phyloP scores from a whole-genome alignment of 2,329 filamentous ascomycete species.

The Pyrenochaeta sp. region DNA sequence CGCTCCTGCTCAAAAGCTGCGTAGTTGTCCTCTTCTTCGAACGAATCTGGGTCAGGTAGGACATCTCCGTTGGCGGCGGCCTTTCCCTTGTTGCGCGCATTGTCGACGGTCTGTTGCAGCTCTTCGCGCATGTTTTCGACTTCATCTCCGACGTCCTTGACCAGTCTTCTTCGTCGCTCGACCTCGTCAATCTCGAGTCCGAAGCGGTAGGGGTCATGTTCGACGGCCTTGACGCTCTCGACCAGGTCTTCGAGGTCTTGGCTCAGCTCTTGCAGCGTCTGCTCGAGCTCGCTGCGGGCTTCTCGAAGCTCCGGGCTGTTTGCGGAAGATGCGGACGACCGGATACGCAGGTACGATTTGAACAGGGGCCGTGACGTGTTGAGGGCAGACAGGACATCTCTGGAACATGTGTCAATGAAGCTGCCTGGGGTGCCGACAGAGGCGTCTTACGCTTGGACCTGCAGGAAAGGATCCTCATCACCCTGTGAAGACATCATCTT shows the following conservation, averaged over 20 bases:
- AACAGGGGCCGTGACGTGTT: slow-evolving; percentile 84
- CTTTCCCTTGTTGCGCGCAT: slow-evolving; percentile 49
- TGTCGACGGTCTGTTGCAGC: slow-evolving; percentile 68
- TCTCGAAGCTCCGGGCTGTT: slow-evolving; percentile 70
- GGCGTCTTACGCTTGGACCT: slow-evolving; percentile 56
- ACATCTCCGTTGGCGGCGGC: slow-evolving; percentile 53
- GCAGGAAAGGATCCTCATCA: slow-evolving; percentile 59
- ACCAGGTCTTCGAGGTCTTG: slow-evolving; percentile 90
- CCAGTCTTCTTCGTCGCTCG: slow-evolving; percentile 77
- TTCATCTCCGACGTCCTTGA: slow-evolving; percentile 88
- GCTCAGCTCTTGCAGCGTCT: slow-evolving; percentile 75
- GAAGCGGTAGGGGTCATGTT: slow-evolving; percentile 85
- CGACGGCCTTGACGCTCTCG: slow-evolving; percentile 85
- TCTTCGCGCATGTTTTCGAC: slow-evolving; percentile 89
- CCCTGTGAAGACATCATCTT: slow-evolving; percentile 50
- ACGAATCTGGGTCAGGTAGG: slow-evolving; percentile 68
- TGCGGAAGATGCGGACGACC: slow-evolving; percentile 77
- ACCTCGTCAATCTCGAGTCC: slow-evolving; percentile 87
- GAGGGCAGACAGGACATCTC: slow-evolving; percentile 88
- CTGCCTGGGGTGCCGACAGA: slow-evolving; percentile 8
- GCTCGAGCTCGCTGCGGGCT: slow-evolving; percentile 77
- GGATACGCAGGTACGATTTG: slow-evolving; percentile 94
- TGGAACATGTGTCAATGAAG: slow-evolving; percentile 53
- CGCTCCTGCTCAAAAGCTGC: slow-evolving; percentile 89
- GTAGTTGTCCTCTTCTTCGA: slow-evolving; percentile 69